Base-by-base conservation (phyloP, 257 asterid species). In the Solanum virginianum region DNA sequence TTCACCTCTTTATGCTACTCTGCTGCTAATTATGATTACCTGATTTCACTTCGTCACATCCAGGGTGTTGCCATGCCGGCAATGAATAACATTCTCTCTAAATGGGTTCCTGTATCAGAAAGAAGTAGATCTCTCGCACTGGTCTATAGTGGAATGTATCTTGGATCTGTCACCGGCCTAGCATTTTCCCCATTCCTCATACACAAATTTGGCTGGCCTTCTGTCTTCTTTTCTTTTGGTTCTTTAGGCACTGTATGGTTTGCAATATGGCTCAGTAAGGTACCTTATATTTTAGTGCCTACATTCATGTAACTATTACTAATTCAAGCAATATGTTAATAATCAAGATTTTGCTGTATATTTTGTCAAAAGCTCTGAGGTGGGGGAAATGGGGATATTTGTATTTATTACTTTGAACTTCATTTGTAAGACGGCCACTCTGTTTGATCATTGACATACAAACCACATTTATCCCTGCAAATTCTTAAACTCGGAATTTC, bases 51-150 rank as follows among this genome's bases (percentile, higher is more conserved):
- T 68, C 55, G 83, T 86, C 80, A 86, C 71, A 87, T 89, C 89
- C 92, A 94, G 98, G 98, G 98, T 86, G 98, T 95, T 85, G 98
- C 98, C 8, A 95, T 95, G 98, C 98, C 98, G 24, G 98, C 98
- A 12, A 95, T 95, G 98, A 95, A 93, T 86, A 95, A 94, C 89
- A 90, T 95, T 86, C 90, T 95, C 81, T 94, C 98, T 62, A 95
- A 93, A 87, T 95, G 98, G 98, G 98, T 95, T 86, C 98, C 98
- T 29, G 95, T 94, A 43, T 88, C 96, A 17, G 98, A 95, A 92
- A 95, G 98, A 91, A 95, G 98, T 89, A 92, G 98, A 86, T 95
- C 98, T 26, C 84, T 95, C 80, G 98, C 98, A 36, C 84, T 95
- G 51, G 98, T 95, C 83, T 95, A 95, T 90, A 95, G 98, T 91